Evolutionary conservation across 441 rosid species (phyloP), one percentile per base, ranked within the genome.

Genomic region (Kokia cookei): DNA sequence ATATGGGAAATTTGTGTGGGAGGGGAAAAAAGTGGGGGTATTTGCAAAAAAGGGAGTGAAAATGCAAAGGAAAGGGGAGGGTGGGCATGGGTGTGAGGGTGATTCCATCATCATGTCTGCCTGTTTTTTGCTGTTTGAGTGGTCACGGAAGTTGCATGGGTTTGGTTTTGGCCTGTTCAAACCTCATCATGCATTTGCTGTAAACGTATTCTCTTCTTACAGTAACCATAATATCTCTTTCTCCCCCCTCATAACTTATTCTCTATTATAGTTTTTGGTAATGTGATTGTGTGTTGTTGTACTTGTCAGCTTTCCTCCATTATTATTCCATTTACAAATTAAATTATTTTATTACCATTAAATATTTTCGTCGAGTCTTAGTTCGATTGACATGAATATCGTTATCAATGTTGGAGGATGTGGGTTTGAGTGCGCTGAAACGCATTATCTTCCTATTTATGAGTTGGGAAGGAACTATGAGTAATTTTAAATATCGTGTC

Each of bases 131-230:
- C 48, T 47, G 57, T 72, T 76, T 40, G 71, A 72, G 76, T 43
- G 60, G 53, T 73, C 86, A 78, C 42, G 64, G 78, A 78, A 75
- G 17, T 76, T 78, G 76, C 83, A 83, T 80, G 81, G 29, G 4
- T 57, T 69, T 2, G 42, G 62, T 27, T 19, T 5, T 58, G 67
- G 17, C 76, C 61, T 77, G 64, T 75, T 75, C 83, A 75, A 70
- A 55, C 59, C 77, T 48, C 76, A 24, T 26, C 24, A 57, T 50
- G 50, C 60, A 55, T 22, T 55, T 55, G 60, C 72, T 51, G 14
- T 10, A 26, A 60, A 77, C 66, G 42, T 45, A 26, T 24, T 71
- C 66, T n/a, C 67, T 64, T 76, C 53, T 22, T 17, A 35, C 24
- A 51, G n/a, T 57, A 75, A 73, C 65, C 75, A 53, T 63, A 45